Percentiles rank a stretch among this genome's conserved stretches.
These are phyloP conservation scores for Draba incana DNA, from an alignment of 345 rosid species.

Conservation along the genomic window DNA sequence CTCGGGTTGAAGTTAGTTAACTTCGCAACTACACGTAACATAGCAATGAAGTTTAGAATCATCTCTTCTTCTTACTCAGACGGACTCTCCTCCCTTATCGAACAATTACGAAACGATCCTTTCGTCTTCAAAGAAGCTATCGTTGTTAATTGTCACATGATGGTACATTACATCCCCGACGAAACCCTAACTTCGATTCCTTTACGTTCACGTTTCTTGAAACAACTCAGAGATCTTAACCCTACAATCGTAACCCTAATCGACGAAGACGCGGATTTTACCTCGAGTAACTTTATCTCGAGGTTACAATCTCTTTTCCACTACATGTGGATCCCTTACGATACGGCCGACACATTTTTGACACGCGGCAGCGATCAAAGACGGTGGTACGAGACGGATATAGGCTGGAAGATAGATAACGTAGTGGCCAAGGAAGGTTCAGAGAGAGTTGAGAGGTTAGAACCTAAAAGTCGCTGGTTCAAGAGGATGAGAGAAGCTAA, in stretches of 20 bases:
- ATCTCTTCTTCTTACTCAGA: conserved; percentile 60
- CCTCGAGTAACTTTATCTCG: conserved; percentile 58
- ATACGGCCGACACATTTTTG: conserved; percentile 72
- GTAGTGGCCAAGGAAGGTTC: conserved; percentile 75
- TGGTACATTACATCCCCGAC: conserved; percentile 79
- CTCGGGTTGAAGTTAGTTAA: conserved; percentile 67
- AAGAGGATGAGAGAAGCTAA: conserved; percentile 68
- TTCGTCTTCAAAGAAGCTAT: conserved; percentile 64
- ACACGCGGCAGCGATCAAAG: conserved; percentile 74
- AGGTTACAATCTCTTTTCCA: conserved; percentile 73
- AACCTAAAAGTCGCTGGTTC: conserved; percentile 71
- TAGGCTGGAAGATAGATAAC: conserved; percentile 86
- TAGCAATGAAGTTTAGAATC: conserved; percentile 62
- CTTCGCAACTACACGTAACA: conserved; percentile 75
- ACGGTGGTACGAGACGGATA: conserved; percentile 77
- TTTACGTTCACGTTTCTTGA: conserved; percentile 55
- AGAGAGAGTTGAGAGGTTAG: conserved; percentile 78
- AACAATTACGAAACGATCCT: conserved; percentile 63
- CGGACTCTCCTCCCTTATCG: conserved; percentile 69
- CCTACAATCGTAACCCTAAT: conserved; percentile 69
- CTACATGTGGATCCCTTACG: conserved; percentile 93
- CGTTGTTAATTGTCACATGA: conserved; percentile 85
- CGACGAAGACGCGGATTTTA: conserved; percentile 87
- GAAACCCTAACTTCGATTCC: conserved; percentile 48
- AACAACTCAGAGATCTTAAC: conserved; percentile 61